Base-by-base conservation (phyloP, 805 yeast species). In the Yamadazyma ubonensis region DNA sequence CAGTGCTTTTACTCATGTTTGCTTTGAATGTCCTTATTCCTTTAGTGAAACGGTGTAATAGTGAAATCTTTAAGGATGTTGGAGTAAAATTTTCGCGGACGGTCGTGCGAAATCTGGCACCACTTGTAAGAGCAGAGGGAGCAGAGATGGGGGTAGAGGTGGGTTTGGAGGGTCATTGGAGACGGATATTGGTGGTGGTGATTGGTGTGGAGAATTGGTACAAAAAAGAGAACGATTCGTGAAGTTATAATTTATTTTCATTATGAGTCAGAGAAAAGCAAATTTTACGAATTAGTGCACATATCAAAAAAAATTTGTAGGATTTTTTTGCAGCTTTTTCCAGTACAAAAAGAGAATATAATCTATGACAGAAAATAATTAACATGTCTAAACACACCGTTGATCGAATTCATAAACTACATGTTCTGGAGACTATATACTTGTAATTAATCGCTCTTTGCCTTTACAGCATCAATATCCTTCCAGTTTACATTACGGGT, bases 401-500 rank as follows among this genome's bases (percentile, higher is more conserved):
- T n/a, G n/a, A n/a, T n/a, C n/a, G n/a, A n/a, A n/a, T n/a, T n/a
- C n/a, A n/a, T n/a, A n/a, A n/a, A n/a, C n/a, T n/a, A n/a, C n/a
- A n/a, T n/a, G n/a, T n/a, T n/a, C n/a, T n/a, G n/a, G n/a, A n/a
- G n/a, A n/a, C n/a, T n/a, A n/a, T n/a, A n/a, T n/a, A n/a, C n/a
- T n/a, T n/a, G n/a, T n/a, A n/a, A n/a, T n/a, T 33, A 29, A 17
- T 30, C 32, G 12, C n/a, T 19, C 29, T 36, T 35, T n/a, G 28
- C 29, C 36, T 38, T 42, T 23, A 20, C 36, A 9, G 25, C 11
- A 21, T 28, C 41, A 21, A 61, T 44, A 39, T 61, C 68, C 5
- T 46, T 38, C 51, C 54, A 61, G 25, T 50, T 50, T 6, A 65
- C 63, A 22, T 43, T 43, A 15, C 46, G 45, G 49, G 55, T 54